Percentiles rank a stretch among this genome's conserved stretches.
These are phyloP conservation scores for Russula abietina DNA, from an alignment of 768 basidiomycete genomes.

Conservation along the genomic window DNA sequence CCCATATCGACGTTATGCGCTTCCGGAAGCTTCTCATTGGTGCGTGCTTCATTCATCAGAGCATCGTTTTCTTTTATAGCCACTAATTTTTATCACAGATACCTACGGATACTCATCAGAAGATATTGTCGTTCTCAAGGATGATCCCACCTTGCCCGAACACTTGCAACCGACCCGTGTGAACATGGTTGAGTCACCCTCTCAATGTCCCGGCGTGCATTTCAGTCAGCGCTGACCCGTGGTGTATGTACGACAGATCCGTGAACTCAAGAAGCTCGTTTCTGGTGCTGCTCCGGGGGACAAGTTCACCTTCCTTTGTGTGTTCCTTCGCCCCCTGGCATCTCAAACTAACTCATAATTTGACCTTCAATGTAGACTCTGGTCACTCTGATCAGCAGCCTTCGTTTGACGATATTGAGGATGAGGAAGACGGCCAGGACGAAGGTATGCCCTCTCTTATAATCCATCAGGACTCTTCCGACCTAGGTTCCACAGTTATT, in stretches of 20 bases:
- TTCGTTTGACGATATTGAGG: neutral
- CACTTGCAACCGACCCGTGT: conserved; percentile 16
- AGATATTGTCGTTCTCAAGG: conserved; percentile 23
- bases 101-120: conserved; percentile 15
- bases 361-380: conserved; percentile 18
- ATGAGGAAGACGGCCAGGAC: conserved; percentile 28
- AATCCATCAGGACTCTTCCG: neutral
- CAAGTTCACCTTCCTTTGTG: conserved; percentile 28
- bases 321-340: neutral
- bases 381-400: conserved; percentile 28
- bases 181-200: conserved; percentile 17
- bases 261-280: conserved; percentile 23
- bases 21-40: conserved; percentile 18
- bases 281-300: conserved; percentile 26
- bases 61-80: neutral
- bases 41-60: neutral
- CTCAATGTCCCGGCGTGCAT: neutral
- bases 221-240: neutral
- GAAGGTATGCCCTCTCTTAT: conserved; percentile 21
- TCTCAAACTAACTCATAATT: neutral
- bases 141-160: neutral
- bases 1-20: conserved; percentile 16
- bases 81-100: neutral
- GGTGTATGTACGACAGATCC: conserved; percentile 14
- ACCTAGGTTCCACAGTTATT: conserved; percentile 2